A percentile compares a stretch with the other conserved stretches of the same genome.
phyloP scores from a whole-genome alignment of 345 rosid genomes.

The Sisymbrium irio region DNA sequence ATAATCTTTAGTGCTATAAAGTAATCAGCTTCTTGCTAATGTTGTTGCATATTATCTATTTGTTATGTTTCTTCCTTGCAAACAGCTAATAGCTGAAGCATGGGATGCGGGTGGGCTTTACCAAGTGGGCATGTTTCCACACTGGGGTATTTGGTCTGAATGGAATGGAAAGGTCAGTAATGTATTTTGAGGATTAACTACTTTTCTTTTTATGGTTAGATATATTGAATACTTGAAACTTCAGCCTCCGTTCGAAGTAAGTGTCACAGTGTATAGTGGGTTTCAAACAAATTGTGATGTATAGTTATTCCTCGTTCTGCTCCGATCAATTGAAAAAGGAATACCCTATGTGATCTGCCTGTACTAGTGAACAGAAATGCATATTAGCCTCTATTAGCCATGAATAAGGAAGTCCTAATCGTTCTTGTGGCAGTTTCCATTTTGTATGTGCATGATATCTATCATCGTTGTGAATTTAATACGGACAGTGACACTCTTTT shows the following conservation, averaged over 20 bases:
- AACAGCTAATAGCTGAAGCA: constrained; percentile 94
- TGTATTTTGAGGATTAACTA: neutral
- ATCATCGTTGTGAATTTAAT: constrained; percentile 1
- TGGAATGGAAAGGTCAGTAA: constrained; percentile 96
- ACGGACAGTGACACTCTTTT: constrained; percentile 13
- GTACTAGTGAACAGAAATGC: constrained; percentile 2
- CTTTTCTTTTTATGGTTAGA: neutral
- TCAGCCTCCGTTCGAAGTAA: neutral
- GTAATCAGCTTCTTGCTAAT: neutral
- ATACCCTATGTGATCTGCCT: neutral
- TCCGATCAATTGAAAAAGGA: no score
- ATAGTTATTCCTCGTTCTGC: neutral
- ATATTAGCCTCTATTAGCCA: neutral
- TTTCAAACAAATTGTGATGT: constrained; percentile 1
- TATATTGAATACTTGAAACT: neutral
- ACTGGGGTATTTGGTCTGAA: constrained; percentile 97
- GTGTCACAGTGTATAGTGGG: neutral
- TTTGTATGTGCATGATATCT: constrained; percentile 5
- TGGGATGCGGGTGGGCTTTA: constrained; percentile 98
- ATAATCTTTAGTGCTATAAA: neutral
- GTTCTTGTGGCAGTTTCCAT: neutral
- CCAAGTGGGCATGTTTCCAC: constrained; percentile 96
- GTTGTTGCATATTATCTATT: neutral
- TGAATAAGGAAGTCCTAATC: neutral
- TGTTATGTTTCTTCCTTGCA: constrained; percentile 19